Percentiles rank a stretch among this genome's conserved stretches.
phyloP scores from a whole-genome alignment of 106 monocot genomes.

The Ottelia alismoides region DNA sequence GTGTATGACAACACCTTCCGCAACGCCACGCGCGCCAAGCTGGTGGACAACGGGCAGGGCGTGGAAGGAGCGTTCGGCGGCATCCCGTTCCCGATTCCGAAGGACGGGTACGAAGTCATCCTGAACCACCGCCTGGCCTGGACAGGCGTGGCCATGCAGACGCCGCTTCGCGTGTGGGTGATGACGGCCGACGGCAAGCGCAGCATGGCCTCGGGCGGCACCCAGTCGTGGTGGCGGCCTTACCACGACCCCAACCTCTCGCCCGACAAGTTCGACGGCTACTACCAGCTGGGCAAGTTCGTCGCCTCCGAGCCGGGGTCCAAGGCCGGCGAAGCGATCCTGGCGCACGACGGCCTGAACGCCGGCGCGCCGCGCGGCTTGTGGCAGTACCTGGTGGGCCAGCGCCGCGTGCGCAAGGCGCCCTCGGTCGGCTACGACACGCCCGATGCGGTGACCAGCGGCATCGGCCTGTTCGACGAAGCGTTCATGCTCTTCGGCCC shows the following conservation, averaged over 20 bases:
- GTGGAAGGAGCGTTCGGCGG: background rate
- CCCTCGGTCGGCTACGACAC: background rate
- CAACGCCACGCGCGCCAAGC: background rate
- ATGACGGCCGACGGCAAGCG: background rate
- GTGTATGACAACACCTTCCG: background rate
- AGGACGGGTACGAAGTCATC: background rate
- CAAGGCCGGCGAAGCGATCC: background rate
- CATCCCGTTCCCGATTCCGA: background rate
- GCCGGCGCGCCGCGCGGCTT: too few relatives aligned
- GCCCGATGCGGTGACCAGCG: background rate
- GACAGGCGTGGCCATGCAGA: background rate
- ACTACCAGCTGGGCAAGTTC: background rate
- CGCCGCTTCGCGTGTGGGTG: background rate
- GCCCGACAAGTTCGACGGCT: background rate
- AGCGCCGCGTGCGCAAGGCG: slow-evolving; percentile 1
- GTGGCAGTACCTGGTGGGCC: background rate
- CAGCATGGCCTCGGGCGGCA: background rate
- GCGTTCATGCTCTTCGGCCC: background rate
- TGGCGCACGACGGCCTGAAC: background rate
- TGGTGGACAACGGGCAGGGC: background rate
- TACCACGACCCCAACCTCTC: background rate
- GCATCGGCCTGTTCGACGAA: background rate
- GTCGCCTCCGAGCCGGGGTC: background rate
- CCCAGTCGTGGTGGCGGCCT: background rate
- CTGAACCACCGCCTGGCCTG: background rate